Conservation (phyloP, 352 stramenopile species). For the Phytophthora pini region DNA sequence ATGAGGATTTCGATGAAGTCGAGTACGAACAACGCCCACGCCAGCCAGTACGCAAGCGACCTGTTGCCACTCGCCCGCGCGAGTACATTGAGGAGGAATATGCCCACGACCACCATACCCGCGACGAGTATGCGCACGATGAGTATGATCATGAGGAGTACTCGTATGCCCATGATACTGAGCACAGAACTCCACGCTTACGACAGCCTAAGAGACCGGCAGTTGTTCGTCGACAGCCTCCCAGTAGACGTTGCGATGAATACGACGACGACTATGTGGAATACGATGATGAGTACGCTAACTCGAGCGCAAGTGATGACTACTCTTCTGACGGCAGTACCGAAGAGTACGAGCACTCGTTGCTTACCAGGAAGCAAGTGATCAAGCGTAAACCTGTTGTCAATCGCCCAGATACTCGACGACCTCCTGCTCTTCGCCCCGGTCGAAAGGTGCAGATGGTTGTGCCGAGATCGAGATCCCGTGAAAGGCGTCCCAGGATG, state of each 20-base stretch:
- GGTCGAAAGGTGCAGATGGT: conserved; percentile 43
- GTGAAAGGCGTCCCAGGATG: conserved; percentile 11
- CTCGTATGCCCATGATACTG: conserved; percentile 10
- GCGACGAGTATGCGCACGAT: conserved; percentile 1
- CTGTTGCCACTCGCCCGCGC: conserved; percentile 12
- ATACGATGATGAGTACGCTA: conserved; percentile 16
- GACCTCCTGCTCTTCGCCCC: conserved; percentile 2
- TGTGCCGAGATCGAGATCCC: conserved; percentile 5
- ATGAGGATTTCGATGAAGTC: conserved; percentile 17
- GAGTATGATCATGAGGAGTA: conserved; percentile 13
- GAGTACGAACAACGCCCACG: conserved; percentile 13
- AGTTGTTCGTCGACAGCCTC: conserved; percentile 20
- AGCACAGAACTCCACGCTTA: conserved; percentile 13
- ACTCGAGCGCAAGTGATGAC: neutral
- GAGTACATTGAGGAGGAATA: conserved; percentile 31
- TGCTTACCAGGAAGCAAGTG: conserved; percentile 21
- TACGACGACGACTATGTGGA: conserved; percentile 16
- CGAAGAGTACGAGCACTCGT: conserved; percentile 15
- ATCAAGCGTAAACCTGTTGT: conserved; percentile 22
- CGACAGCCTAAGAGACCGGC: conserved; percentile 13
- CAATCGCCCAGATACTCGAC: neutral
- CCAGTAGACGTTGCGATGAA: conserved; percentile 6
- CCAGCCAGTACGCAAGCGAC: conserved; percentile 15
- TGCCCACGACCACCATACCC: conserved; percentile 11
- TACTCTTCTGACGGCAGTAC: conserved; percentile 14